Evolutionary conservation across 1,284 basidiomycete genomes (phyloP).

Genomic region (Ustilago loliicola): DNA sequence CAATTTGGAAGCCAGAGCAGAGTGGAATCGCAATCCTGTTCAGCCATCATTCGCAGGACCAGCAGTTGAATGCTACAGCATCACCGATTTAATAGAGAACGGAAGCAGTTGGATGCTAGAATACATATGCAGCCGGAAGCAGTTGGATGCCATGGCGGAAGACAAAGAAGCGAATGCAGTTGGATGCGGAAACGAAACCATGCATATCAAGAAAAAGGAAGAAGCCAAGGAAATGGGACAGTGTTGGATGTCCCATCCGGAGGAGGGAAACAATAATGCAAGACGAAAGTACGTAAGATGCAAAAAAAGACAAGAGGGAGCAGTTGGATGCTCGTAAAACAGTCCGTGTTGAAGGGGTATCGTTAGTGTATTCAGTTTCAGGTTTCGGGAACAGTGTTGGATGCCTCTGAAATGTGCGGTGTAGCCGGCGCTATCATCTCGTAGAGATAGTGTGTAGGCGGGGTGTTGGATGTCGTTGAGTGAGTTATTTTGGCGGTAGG

Average conservation of each 20-base stretch:
- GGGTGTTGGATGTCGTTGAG: too few relatives aligned
- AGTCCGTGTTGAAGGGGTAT: conserved; percentile 10
- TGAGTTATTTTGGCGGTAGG: too few relatives aligned
- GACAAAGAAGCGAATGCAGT: conserved; percentile 1
- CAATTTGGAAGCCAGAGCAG: too few relatives aligned
- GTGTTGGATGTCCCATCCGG: conserved; percentile 6
- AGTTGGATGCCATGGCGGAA: conserved; percentile 8
- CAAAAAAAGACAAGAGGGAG: too few relatives aligned
- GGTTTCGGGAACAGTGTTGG: conserved; percentile 1
- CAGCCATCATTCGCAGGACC: neutral
- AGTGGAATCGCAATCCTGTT: neutral
- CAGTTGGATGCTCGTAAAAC: conserved; percentile 14
- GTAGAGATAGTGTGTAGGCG: too few relatives aligned
- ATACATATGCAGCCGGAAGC: neutral
- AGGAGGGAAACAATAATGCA: neutral
- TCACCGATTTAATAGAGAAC: neutral
- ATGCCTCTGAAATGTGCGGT: too few relatives aligned
- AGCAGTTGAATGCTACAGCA: conserved; percentile 31
- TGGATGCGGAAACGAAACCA: conserved; percentile 13
- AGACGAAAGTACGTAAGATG: too few relatives aligned
- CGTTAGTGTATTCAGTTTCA: neutral
- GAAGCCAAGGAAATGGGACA: neutral
- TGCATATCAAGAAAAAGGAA: neutral
- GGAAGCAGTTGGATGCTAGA: conserved; percentile 26
- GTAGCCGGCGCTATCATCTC: too few relatives aligned